phyloP scores from a whole-genome alignment of 2,329 filamentous ascomycete genomes.

The Claviceps pusilla region DNA sequence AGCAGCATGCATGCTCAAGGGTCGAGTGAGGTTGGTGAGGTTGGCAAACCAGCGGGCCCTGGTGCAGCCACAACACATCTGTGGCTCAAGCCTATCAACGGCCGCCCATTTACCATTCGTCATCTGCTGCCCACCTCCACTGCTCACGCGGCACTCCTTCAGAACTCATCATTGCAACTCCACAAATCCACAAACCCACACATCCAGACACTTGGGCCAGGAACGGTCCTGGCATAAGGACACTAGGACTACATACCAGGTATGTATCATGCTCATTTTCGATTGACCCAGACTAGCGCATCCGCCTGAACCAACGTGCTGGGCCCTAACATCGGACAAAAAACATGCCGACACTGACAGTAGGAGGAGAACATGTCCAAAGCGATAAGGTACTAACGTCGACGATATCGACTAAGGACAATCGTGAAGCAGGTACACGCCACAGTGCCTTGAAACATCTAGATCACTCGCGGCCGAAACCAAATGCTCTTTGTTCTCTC shows the following conservation, averaged over 20 bases:
- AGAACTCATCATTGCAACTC: background rate
- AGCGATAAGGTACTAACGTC: background rate
- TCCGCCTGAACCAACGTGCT: constrained; percentile 4
- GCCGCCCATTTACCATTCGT: background rate
- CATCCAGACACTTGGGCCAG: constrained; percentile 1
- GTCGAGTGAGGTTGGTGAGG: background rate
- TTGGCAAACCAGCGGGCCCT: background rate
- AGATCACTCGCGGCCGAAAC: background rate
- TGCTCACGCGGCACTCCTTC: background rate
- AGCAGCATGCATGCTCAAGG: background rate
- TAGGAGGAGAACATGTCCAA: background rate
- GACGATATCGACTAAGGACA: background rate
- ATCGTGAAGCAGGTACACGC: background rate
- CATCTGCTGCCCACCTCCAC: background rate
- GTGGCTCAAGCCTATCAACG: background rate
- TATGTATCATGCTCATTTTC: constrained; percentile 1
- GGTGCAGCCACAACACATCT: background rate
- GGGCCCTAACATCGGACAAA: constrained; percentile 4
- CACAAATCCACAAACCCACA: constrained; percentile 1
- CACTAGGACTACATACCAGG: background rate
- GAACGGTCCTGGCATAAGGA: background rate
- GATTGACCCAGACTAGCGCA: constrained; percentile 6
- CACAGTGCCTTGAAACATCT: background rate
- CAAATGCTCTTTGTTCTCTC: background rate
- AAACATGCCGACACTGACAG: constrained; percentile 2